Evolutionary conservation across 768 basidiomycete species (phyloP).

Genomic region (Gymnopilus dilepis): DNA sequence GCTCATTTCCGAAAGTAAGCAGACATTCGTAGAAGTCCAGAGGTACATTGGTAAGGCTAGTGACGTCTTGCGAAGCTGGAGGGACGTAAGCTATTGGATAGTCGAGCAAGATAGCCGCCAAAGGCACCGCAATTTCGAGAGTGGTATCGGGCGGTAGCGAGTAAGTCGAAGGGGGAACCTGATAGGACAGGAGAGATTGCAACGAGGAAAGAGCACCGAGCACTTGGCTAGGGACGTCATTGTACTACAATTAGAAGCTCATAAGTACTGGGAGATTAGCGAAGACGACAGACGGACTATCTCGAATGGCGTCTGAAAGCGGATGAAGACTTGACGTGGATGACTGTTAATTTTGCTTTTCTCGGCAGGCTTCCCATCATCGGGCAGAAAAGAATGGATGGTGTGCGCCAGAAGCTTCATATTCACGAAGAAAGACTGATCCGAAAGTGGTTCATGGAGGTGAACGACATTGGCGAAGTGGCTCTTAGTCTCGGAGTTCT

Average conservation of each 20-base stretch:
- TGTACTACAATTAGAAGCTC: neutral
- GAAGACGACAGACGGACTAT: slow-evolving; percentile 10
- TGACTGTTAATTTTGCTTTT: neutral
- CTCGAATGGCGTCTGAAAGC: slow-evolving; percentile 15
- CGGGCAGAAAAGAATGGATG: slow-evolving; percentile 4
- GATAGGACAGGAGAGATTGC: neutral
- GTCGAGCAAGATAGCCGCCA: slow-evolving; percentile 65
- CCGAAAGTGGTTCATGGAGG: slow-evolving; percentile 48
- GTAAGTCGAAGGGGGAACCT: slow-evolving; percentile 23
- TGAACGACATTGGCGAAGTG: slow-evolving; percentile 49
- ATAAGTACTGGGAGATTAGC: neutral
- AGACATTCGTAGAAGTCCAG: slow-evolving; percentile 58
- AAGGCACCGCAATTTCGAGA: slow-evolving; percentile 45
- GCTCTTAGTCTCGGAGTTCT: slow-evolving; percentile 18
- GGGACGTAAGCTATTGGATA: slow-evolving; percentile 63
- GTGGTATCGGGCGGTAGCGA: slow-evolving; percentile 34
- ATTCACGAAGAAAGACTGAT: slow-evolving; percentile 65
- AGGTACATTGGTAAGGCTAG: slow-evolving; percentile 45
- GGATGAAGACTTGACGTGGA: slow-evolving; percentile 14
- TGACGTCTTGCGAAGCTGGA: slow-evolving; percentile 14
- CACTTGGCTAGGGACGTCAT: slow-evolving; percentile 10
- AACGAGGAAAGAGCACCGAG: slow-evolving; percentile 6
- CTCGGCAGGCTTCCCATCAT: neutral
- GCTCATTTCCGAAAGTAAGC: slow-evolving; percentile 20
- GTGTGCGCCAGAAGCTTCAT: slow-evolving; percentile 26